These are phyloP conservation scores for Dothistroma septosporum DNA, from an alignment of 2,329 filamentous ascomycete genomes.

Conservation along the genomic window DNA sequence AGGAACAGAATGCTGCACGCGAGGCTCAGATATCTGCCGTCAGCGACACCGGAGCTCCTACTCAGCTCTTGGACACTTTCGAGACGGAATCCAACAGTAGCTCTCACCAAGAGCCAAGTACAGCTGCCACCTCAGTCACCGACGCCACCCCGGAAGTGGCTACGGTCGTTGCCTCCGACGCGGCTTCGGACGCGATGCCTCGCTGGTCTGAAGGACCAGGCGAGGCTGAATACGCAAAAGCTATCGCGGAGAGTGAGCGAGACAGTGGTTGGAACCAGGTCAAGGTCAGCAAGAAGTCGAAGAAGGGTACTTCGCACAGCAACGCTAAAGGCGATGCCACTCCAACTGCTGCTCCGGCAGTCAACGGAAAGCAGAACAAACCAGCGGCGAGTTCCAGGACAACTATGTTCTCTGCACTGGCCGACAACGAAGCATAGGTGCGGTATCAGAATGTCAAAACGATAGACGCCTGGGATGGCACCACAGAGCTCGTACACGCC, in stretches of 20 bases:
- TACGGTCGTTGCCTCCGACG: background rate
- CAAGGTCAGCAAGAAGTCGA: conserved; percentile 52
- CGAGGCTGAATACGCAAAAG: conserved; percentile 57
- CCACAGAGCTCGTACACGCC: background rate
- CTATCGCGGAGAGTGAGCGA: conserved; percentile 44
- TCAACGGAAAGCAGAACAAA: conserved; percentile 13
- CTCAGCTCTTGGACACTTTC: conserved; percentile 49
- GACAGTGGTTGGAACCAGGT: conserved; percentile 60
- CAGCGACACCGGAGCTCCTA: conserved; percentile 4
- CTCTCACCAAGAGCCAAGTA: conserved; percentile 37
- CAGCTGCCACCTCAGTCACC: conserved; percentile 39
- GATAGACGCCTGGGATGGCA: background rate
- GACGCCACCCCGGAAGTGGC: conserved; percentile 25
- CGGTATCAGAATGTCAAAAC: background rate
- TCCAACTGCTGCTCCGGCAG: conserved; percentile 1
- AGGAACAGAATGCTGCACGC: conserved; percentile 29
- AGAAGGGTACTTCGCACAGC: conserved; percentile 40
- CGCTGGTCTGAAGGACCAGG: conserved; percentile 49
- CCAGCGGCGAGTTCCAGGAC: conserved; percentile 4
- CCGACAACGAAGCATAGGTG: background rate
- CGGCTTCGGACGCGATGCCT: background rate
- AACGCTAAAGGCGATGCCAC: conserved; percentile 20
- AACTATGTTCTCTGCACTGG: conserved; percentile 1
- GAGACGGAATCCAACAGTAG: conserved; percentile 42
- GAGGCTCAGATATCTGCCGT: conserved; percentile 10